These are phyloP conservation scores for Thalassiosira sp. DNA, from an alignment of 352 stramenopile genomes.

Conservation along the genomic window DNA sequence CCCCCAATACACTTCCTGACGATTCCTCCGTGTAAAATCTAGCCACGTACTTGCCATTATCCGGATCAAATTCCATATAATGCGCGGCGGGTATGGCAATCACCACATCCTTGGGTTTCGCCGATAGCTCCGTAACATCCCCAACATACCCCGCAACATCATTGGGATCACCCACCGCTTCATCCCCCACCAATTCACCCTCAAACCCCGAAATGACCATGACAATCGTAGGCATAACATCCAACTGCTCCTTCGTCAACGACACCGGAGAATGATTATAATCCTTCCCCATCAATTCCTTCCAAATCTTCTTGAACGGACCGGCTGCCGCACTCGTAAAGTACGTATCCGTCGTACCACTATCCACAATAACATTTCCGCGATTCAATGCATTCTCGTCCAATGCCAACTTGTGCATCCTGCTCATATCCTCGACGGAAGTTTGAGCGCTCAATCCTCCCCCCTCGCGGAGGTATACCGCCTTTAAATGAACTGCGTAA, in stretches of 20 bases:
- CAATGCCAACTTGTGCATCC: conserved; percentile 49
- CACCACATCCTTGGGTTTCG: conserved; percentile 73
- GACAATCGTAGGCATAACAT: conserved; percentile 71
- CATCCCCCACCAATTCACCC: conserved; percentile 35
- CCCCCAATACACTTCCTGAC: conserved; percentile 74
- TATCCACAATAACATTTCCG: conserved; percentile 86
- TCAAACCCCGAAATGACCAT: conserved; percentile 65
- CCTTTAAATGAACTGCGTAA: conserved; percentile 77
- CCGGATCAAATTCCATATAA: conserved; percentile 83
- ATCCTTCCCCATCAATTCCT: conserved; percentile 59
- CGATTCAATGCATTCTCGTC: conserved; percentile 56
- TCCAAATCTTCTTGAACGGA: conserved; percentile 71
- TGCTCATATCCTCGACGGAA: conserved; percentile 27
- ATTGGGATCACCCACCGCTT: conserved; percentile 34
- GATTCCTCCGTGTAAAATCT: conserved; percentile 81
- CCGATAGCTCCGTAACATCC: conserved; percentile 50
- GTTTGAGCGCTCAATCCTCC: conserved; percentile 34
- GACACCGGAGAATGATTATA: conserved; percentile 48
- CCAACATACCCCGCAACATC: conserved; percentile 50
- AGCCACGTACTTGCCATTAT: conserved; percentile 59
- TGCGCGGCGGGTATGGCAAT: conserved; percentile 76
- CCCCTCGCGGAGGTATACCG: conserved; percentile 73
- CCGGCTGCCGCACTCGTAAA: conserved; percentile 58
- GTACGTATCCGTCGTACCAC: conserved; percentile 87
- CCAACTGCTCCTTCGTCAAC: conserved; percentile 52